phyloP scores from a whole-genome alignment of 345 rosid genomes.

The Citrus glauca region DNA sequence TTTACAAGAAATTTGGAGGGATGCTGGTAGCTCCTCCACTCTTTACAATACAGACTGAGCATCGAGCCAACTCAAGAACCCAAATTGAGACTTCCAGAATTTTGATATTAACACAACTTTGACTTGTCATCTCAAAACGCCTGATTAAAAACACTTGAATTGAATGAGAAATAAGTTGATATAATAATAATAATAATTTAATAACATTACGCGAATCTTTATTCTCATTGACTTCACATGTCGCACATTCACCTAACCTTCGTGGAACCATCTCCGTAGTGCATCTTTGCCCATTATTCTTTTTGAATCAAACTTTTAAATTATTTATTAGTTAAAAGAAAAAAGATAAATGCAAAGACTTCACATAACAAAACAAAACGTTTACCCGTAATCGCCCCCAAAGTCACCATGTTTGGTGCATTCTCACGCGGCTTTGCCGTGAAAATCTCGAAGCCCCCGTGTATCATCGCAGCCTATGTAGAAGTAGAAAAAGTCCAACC shows the following conservation, averaged over 20 bases:
- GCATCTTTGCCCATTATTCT: neutral
- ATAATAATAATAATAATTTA: too few relatives aligned
- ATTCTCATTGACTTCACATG: neutral
- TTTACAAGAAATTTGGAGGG: too few relatives aligned
- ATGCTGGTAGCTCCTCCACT: too few relatives aligned
- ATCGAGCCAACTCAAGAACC: neutral
- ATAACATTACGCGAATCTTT: too few relatives aligned
- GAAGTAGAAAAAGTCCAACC: neutral
- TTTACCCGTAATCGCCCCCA: neutral
- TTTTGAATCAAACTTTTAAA: neutral
- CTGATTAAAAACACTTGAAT: too few relatives aligned
- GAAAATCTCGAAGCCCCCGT: slow-evolving; percentile 3
- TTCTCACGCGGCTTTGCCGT: slow-evolving; percentile 20
- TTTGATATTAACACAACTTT: neutral
- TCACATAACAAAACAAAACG: neutral
- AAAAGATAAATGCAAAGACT: neutral
- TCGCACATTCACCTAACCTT: neutral
- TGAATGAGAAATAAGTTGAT: neutral
- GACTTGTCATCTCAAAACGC: neutral
- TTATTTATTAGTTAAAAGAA: too few relatives aligned
- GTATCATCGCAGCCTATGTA: slow-evolving; percentile 3
- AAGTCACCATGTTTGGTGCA: slow-evolving; percentile 23
- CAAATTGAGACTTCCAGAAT: neutral
- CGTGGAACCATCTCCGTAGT: neutral
- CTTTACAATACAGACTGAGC: too few relatives aligned